Conservation (phyloP, 768 basidiomycete species). For the Multifurca ochricompacta region DNA sequence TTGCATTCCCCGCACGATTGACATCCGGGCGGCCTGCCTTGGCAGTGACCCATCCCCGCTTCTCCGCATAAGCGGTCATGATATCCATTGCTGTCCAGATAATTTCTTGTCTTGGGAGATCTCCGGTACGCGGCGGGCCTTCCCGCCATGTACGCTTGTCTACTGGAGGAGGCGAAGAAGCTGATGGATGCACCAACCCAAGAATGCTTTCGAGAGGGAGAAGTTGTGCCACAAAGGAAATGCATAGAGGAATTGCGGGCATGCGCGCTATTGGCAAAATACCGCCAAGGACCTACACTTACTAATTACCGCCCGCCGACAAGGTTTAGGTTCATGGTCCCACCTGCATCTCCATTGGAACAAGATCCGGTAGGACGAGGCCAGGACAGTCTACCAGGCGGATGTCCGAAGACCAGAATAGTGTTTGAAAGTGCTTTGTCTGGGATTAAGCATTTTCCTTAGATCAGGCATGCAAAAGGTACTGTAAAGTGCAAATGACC, state of each 20-base stretch:
- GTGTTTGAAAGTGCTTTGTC: slow-evolving; percentile 95
- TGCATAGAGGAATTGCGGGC: slow-evolving; percentile 76
- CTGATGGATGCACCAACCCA: slow-evolving; percentile 45
- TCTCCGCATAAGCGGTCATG: slow-evolving; percentile 65
- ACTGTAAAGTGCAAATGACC: slow-evolving; percentile 31
- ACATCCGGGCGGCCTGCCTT: slow-evolving; percentile 86
- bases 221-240: slow-evolving; percentile 56
- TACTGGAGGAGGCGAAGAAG: slow-evolving; percentile 28
- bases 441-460: slow-evolving; percentile 23
- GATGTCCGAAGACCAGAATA: slow-evolving; percentile 81
- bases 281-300: slow-evolving; percentile 52
- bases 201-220: slow-evolving; percentile 75
- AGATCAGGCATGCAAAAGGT: not conserved
- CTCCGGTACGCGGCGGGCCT: slow-evolving; percentile 27
- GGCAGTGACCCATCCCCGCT: slow-evolving; percentile 83
- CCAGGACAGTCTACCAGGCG: slow-evolving; percentile 95
- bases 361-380: slow-evolving; percentile 79
- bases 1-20: slow-evolving; percentile 82
- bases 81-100: slow-evolving; percentile 85
- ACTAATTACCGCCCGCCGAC: slow-evolving; percentile 4
- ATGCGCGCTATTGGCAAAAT: slow-evolving; percentile 76
- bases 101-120: slow-evolving; percentile 15
- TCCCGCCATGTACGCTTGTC: slow-evolving; percentile 80
- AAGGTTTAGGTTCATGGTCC: slow-evolving; percentile 8
- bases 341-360: slow-evolving; percentile 80